Percentiles rank a stretch among this genome's conserved stretches.
Evolutionary conservation across 140 eudicot species (phyloP).

Genomic region (Oenanthe javanica): DNA sequence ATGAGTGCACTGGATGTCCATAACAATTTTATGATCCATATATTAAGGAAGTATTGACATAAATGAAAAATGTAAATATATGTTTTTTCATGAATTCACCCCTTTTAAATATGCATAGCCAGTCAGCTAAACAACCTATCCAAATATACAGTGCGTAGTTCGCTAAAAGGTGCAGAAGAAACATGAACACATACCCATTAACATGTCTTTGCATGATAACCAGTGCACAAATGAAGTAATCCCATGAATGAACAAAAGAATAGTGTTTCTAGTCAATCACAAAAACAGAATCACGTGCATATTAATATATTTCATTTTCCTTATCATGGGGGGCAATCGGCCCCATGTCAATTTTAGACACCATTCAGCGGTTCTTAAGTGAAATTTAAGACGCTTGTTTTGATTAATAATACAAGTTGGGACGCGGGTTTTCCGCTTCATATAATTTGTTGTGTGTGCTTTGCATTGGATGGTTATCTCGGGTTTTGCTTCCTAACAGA

Average conservation of each 20-base stretch:
- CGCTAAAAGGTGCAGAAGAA: background rate
- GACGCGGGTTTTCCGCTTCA: too few species aligned
- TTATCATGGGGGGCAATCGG: background rate
- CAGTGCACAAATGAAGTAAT: background rate
- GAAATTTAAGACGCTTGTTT: background rate
- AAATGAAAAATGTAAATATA: background rate
- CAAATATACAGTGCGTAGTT: background rate
- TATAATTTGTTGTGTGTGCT: too few species aligned
- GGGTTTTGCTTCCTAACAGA: too few species aligned
- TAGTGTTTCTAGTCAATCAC: background rate
- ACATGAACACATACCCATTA: background rate
- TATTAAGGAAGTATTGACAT: background rate
- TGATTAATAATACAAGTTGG: too few species aligned
- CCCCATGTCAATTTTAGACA: background rate
- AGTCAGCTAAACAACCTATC: background rate
- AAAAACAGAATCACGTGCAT: background rate
- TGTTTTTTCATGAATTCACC: background rate
- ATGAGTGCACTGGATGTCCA: background rate
- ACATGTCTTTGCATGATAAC: background rate
- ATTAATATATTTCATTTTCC: background rate
- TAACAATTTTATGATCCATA: background rate
- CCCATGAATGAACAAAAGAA: background rate
- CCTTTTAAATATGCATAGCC: background rate
- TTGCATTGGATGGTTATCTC: too few species aligned
- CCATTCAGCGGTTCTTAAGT: background rate